phyloP scores from a whole-genome alignment of 257 asterid species.

The Apocynum venetum region DNA sequence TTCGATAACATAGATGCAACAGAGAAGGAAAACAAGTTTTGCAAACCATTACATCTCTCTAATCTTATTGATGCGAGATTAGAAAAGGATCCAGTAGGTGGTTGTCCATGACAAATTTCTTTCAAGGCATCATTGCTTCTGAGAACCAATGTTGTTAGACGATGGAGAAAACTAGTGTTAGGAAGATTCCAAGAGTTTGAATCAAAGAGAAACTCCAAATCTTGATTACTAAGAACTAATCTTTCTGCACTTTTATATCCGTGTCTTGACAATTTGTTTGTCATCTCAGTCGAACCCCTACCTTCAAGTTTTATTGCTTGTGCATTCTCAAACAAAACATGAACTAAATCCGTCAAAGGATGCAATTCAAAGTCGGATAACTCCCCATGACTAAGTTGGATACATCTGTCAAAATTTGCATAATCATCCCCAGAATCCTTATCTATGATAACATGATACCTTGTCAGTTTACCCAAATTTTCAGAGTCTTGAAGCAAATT shows the following conservation, averaged over 20 bases:
- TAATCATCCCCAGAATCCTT: no score
- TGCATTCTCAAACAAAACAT: not conserved
- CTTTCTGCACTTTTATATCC: not conserved
- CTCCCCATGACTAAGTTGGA: no score
- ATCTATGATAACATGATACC: not conserved
- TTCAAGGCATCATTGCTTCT: not conserved
- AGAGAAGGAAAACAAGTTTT: not conserved
- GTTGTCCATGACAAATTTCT: not conserved
- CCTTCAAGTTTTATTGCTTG: not conserved
- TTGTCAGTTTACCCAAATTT: not conserved
- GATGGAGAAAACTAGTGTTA: not conserved
- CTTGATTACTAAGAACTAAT: not conserved
- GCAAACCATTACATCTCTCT: not conserved
- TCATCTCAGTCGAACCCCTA: not conserved
- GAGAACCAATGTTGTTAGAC: not conserved
- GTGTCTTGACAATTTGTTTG: not conserved
- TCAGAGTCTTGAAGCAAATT: not conserved
- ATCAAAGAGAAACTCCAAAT: not conserved
- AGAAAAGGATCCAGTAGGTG: not conserved
- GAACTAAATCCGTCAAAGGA: not conserved
- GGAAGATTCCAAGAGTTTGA: not conserved
- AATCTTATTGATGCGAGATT: not conserved
- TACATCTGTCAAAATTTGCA: not conserved
- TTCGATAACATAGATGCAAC: not conserved
- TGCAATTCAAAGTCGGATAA: no score